These are phyloP conservation scores for Nectriaceae sp. DNA, from an alignment of 2,329 filamentous ascomycete species.

Conservation along the genomic window DNA sequence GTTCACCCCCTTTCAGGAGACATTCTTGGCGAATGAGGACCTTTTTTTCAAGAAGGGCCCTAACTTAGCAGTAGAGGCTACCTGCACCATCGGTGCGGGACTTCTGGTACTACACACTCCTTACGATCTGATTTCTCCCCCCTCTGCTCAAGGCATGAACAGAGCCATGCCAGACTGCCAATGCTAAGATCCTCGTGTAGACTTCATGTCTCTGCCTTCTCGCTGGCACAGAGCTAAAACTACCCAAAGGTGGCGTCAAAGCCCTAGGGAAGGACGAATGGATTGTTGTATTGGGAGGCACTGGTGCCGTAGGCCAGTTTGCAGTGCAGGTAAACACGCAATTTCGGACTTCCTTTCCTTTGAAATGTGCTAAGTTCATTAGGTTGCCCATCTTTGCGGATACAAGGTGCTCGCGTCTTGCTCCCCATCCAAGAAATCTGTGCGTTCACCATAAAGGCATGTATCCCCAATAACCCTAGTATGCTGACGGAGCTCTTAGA, in stretches of 20 bases:
- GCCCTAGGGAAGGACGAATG: conserved; percentile 32
- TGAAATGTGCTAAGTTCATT: neutral
- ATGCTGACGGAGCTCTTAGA: no score
- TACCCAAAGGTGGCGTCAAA: conserved; percentile 20
- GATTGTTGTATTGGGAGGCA: conserved; percentile 38
- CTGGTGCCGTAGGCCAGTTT: conserved; percentile 37
- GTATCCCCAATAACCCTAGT: neutral
- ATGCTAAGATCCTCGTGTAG: conserved; percentile 17
- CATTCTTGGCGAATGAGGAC: conserved; percentile 39
- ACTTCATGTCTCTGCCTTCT: conserved; percentile 37
- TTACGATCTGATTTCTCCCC: neutral
- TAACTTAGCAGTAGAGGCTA: conserved; percentile 30
- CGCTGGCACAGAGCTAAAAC: conserved; percentile 24
- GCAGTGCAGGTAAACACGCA: conserved; percentile 30
- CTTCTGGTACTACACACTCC: conserved; percentile 28
- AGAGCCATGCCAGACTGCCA: no score
- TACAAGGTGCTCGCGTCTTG: conserved; percentile 40
- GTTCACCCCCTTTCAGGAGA: conserved; percentile 39
- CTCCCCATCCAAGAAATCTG: conserved; percentile 31
- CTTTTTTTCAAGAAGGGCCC: conserved; percentile 33
- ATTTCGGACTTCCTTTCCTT: neutral
- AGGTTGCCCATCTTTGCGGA: conserved; percentile 37
- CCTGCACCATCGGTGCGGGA: conserved; percentile 38
- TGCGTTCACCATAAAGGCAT: conserved; percentile 8
- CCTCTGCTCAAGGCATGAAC: no score